Evolutionary conservation across 768 basidiomycete genomes (phyloP), one percentile per base, ranked within the genome.

Genomic region (Boletus bicolor): DNA sequence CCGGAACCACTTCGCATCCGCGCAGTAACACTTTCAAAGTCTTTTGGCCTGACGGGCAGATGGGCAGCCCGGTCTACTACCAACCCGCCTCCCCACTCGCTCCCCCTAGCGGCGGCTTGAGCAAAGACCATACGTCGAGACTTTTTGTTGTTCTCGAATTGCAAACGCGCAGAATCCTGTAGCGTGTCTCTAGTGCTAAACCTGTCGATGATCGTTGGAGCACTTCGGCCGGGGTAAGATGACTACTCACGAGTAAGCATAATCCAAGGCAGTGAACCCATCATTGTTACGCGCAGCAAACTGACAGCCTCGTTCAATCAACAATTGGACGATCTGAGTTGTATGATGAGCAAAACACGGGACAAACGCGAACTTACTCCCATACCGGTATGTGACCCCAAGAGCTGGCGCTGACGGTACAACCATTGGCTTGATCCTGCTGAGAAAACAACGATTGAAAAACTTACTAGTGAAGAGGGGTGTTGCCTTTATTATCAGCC

Each of bases 221-320:
- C n/a, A 7, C 46, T 44, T 52, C 49, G 7, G 37, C 14, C 36
- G 9, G 17, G 32, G 21, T 5, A 41, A 37, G 50, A 61, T 50
- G 53, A 15, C 39, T 44, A 55, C 63, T 64, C 56, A 65, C 60
- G 61, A 60, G 69, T 91, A 97, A 15, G 94, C 92, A 70, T 95
- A 97, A 73, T 98, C 95, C 0, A 87, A 86, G 10, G 95, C 87
- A 10, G 90, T 91, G 69, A 93, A 97, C 0, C 93, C 93, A 58
- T 91, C 85, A 56, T 93, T 93, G 68, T 98, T 98, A 59, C 87
- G 82, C 21, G 86, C 86, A 28, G 82, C 76, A 68, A 84, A 91
- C 64, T 87, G 87, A 64, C 92, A 95, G 1, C 95, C 93, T 56
- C 90, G 79, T 69, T 94, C 91, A 56, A 98, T 90, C 45, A 98